phyloP scores from a whole-genome alignment of 306 rosid species.

The Vigna nakashimae region DNA sequence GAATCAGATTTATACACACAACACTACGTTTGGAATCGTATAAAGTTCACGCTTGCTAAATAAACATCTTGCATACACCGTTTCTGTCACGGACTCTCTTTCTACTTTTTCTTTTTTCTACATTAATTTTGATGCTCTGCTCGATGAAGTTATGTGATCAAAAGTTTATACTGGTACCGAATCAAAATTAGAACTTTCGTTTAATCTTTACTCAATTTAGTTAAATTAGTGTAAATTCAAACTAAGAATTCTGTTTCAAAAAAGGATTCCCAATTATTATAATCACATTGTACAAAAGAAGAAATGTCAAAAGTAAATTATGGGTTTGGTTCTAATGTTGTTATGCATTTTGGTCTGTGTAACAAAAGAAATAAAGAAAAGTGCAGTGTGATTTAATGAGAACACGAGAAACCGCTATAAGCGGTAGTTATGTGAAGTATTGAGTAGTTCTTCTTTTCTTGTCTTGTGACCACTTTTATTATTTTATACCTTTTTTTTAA shows the following conservation, averaged over 20 bases:
- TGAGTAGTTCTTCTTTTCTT: background rate
- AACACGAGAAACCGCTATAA: conserved; percentile 9
- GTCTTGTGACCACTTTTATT: too few relatives aligned
- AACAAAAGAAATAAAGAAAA: background rate
- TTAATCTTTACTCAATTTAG: background rate
- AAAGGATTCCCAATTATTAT: background rate
- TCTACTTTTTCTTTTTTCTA: background rate
- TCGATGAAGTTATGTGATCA: background rate
- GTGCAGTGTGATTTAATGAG: background rate
- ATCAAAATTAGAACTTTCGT: background rate
- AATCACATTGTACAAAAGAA: background rate
- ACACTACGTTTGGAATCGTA: conserved; percentile 58
- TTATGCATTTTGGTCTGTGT: background rate
- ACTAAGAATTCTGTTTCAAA: background rate
- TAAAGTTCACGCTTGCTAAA: background rate
- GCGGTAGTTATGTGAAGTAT: background rate
- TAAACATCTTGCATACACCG: background rate
- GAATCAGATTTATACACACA: conserved; percentile 23
- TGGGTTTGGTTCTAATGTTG: background rate
- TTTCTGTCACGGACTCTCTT: background rate
- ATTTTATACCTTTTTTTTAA: background rate
- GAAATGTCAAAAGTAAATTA: background rate
- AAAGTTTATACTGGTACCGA: background rate
- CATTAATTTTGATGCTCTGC: background rate
- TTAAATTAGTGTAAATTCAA: background rate